Conservation (phyloP, 352 stramenopile genomes). For the Aphanomyces cochlioides region DNA sequence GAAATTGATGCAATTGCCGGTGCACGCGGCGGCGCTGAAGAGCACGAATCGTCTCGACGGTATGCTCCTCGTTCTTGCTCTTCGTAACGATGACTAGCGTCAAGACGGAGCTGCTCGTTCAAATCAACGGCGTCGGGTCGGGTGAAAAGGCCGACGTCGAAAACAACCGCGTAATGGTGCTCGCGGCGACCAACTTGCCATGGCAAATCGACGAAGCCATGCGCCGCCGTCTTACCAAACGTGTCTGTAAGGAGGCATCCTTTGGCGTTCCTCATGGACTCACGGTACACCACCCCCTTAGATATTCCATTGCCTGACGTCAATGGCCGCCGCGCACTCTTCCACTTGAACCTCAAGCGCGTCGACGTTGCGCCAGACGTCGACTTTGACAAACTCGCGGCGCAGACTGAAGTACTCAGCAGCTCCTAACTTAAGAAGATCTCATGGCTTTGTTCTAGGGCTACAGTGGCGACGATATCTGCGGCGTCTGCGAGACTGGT, state of each 20-base stretch:
- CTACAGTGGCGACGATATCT: conserved; percentile 49
- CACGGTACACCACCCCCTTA: conserved; percentile 22
- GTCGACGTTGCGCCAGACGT: conserved; percentile 82
- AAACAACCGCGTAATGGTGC: conserved; percentile 44
- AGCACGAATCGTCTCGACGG: conserved; percentile 81
- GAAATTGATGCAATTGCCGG: conserved; percentile 95
- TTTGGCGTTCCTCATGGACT: no score
- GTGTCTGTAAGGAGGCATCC: conserved; percentile 45
- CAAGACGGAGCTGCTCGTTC: conserved; percentile 89
- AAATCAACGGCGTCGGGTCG: conserved; percentile 84
- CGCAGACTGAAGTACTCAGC: conserved; percentile 53
- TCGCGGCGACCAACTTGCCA: conserved; percentile 89
- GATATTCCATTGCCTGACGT: conserved; percentile 42
- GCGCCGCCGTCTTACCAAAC: conserved; percentile 87
- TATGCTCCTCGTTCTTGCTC: conserved; percentile 27
- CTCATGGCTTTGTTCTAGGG: conserved; percentile 22
- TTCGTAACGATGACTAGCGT: conserved; percentile 39
- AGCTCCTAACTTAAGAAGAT: neutral
- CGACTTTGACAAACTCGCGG: conserved; percentile 62
- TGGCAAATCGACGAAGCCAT: conserved; percentile 92
- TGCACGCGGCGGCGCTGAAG: conserved; percentile 60
- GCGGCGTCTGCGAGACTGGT: conserved; percentile 42
- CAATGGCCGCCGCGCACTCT: conserved; percentile 59
- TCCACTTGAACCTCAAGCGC: conserved; percentile 65
- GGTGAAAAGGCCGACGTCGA: conserved; percentile 32